phyloP scores from a whole-genome alignment of 2,329 filamentous ascomycete species.

The Alternaria dauci region DNA sequence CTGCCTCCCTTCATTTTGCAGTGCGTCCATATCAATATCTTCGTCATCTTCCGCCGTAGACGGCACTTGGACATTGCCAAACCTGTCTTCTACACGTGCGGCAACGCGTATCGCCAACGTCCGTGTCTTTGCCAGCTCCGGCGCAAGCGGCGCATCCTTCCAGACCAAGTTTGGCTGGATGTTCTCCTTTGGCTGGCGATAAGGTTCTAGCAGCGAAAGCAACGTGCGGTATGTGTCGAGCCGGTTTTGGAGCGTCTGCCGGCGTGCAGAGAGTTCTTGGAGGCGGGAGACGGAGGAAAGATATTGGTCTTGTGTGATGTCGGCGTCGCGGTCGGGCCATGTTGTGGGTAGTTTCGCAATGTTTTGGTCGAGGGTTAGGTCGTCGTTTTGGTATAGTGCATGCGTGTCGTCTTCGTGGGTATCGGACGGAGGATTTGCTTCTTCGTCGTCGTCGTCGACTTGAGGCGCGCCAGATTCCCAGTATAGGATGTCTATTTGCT shows the following conservation, averaged over 20 bases:
- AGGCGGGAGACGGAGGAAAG: slow-evolving; percentile 57
- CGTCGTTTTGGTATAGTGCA: slow-evolving; percentile 40
- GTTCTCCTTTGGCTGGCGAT: slow-evolving; percentile 56
- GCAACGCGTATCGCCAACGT: slow-evolving; percentile 59
- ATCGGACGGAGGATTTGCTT: slow-evolving; percentile 38
- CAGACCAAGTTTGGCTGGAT: slow-evolving; percentile 73
- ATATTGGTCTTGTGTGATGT: slow-evolving; percentile 43
- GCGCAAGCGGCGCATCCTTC: slow-evolving; percentile 69
- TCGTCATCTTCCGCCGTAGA: slow-evolving; percentile 36
- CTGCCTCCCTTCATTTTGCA: slow-evolving; percentile 26
- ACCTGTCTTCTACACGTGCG: slow-evolving; percentile 44
- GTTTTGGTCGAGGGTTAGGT: slow-evolving; percentile 46
- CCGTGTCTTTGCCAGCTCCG: slow-evolving; percentile 72
- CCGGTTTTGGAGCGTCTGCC: slow-evolving; percentile 60
- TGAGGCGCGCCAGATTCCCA: slow-evolving; percentile 57
- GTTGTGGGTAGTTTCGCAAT: slow-evolving; percentile 45
- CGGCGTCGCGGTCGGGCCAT: slow-evolving; percentile 17
- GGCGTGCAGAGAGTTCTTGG: slow-evolving; percentile 56
- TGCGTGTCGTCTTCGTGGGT: slow-evolving; percentile 53
- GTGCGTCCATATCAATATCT: slow-evolving; percentile 30
- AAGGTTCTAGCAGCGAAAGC: slow-evolving; percentile 61
- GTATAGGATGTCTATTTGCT: slow-evolving; percentile 75
- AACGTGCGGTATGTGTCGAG: slow-evolving; percentile 60
- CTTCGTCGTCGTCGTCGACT: slow-evolving; percentile 30
- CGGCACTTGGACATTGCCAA: slow-evolving; percentile 41